Base-by-base conservation (phyloP, 306 rosid genomes). In the Mucuna pruriens region DNA sequence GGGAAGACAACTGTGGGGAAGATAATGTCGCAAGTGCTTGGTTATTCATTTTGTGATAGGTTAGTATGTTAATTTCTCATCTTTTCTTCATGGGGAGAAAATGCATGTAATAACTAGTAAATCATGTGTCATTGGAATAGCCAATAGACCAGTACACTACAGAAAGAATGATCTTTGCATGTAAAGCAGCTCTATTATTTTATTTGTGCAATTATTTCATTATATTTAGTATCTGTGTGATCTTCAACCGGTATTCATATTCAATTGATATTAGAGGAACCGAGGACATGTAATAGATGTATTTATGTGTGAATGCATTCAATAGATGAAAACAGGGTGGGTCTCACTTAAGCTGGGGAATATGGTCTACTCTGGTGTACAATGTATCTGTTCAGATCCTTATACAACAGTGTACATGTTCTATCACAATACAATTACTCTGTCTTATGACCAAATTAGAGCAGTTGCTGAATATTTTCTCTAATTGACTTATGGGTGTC, bases 1-100 rank as follows among this genome's bases (percentile, higher is more conserved):
- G 99, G 99, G 80, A 95, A 95, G 89, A 95, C 99, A 39, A 95
- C 99, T 13, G 92, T 95, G 22, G 99, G 99, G 82, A 93, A 89
- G 88, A 82, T 95, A 83, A 79, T 95, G 90, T 84, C 98, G 0
- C 89, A 88, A 81, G 92, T 85, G 82, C 94, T 95, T 79, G 79
- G 79, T 80, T 95, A 95, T 90, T 85, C 93, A 16, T 95, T 95
- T 86, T 79, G 81, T 74, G 99, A 95, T 82, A 75, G 98, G 99
- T 93, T 71, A 73, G 93, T 88, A 48, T 74, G 60, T 57, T 40
- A 61, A 58, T 85, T 84, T 38, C 61, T 70, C 70, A 7, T 65
- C 26, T 22, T 76, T 55, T 74, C 49, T 70, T 34, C 33, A 49
- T 26, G 13, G 25, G 63, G 79, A 52, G 38, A 52, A 71, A 25